Base-by-base conservation (phyloP, 202 grass and related monocot genomes). In the Schoenoplectus tabernaemontani region DNA sequence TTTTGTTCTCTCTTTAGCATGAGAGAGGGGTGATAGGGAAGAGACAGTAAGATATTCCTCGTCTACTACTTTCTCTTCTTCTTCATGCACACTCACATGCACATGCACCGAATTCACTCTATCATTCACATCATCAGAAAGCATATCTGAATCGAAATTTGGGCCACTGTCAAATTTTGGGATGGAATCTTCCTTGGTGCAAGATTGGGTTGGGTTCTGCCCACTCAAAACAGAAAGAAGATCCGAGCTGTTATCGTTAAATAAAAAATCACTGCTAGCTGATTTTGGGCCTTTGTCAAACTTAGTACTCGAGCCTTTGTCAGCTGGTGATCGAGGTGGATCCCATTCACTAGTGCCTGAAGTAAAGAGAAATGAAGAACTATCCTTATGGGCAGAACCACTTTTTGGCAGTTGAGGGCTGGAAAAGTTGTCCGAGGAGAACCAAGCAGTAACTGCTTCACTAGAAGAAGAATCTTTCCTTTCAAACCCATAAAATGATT, bases 161-260 rank as follows among this genome's bases (percentile, higher is more conserved):
- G 77, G 77, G 41, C 77, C 77, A 19, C 22, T 63, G 26, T 80
- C 77, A 5, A 80, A 80, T 48, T 80, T 80, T 1, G 77, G 77
- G 23, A 38, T 42, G 28, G 13, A 59, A 61, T 47, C 77, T 63
- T 60, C 57, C 23, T 80, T 59, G 47, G 13, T 13, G 10, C 51
- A 7, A 19, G 13, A 80, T 16, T 65, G 58, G 44, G 39, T 0
- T 19, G 9, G 58, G 16, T 26, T 2, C 20, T 1, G 39, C 38
- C 77, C 77, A 63, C 59, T 80, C 57, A 80, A 47, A 80, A 80
- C 10, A 63, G 58, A 64, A 23, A 80, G 77, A 63, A 64, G 59
- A 44, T 43, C 50, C 47, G 57, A 12, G 41, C 16, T 33, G 7
- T 80, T 59, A 7, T 80, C 59, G 16, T 80, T 51, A 65, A 65